Evolutionary conservation across 495 filamentous ascomycete species (phyloP).

Genomic region (Lichina pygmaea): DNA sequence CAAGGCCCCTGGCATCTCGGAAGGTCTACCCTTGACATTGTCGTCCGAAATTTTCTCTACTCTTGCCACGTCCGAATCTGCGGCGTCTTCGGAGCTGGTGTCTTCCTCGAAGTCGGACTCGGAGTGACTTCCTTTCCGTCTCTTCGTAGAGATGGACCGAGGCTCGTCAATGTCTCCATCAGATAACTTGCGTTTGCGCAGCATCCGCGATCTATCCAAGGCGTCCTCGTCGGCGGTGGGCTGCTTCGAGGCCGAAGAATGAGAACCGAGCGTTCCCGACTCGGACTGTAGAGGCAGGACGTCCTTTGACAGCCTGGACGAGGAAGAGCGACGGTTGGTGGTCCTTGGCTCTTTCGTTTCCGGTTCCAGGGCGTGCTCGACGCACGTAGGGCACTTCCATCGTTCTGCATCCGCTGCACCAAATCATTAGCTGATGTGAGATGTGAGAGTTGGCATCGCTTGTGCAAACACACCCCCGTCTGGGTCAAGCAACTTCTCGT

Average conservation of each 20-base stretch:
- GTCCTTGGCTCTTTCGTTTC: conserved; percentile 5
- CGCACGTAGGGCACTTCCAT: conserved; percentile 66
- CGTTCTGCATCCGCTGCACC: conserved; percentile 23
- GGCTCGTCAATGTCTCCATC: conserved; percentile 24
- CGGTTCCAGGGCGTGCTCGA: conserved; percentile 33
- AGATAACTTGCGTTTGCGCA: conserved; percentile 64
- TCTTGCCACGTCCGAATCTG: neutral
- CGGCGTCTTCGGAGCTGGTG: neutral
- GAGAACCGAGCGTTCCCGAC: conserved; percentile 43
- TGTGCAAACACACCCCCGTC: conserved; percentile 30
- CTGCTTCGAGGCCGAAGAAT: conserved; percentile 54
- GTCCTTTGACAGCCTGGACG: conserved; percentile 36
- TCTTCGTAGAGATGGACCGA: conserved; percentile 7
- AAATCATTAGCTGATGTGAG: neutral
- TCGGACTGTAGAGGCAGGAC: conserved; percentile 49
- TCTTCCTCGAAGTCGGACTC: conserved; percentile 1
- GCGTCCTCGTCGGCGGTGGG: conserved; percentile 56
- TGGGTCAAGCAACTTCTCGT: conserved; percentile 39
- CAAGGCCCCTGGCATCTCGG: neutral
- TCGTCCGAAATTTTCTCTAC: neutral
- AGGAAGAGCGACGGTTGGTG: conserved; percentile 13
- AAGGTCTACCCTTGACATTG: neutral
- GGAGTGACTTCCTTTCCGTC: conserved; percentile 7
- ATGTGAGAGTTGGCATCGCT: neutral
- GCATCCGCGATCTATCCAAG: conserved; percentile 58